A percentile compares a stretch with the other conserved stretches of the same genome.
Evolutionary conservation across 495 filamentous ascomycete species (phyloP).

Genomic region (Echria macrotheca): DNA sequence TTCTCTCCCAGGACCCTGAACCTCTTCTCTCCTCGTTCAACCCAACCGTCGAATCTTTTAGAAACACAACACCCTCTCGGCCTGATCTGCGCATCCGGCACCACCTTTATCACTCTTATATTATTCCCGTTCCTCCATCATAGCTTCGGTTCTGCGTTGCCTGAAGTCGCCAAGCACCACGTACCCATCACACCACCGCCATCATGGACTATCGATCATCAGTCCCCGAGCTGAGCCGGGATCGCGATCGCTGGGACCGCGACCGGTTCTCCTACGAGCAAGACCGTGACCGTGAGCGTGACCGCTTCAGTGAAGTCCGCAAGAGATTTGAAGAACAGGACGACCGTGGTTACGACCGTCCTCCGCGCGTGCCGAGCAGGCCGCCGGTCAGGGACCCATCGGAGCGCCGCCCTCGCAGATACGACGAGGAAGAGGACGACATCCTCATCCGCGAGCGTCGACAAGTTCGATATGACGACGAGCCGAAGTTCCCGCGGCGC

Average conservation of each 20-base stretch:
- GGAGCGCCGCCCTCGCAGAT: slow-evolving; percentile 21
- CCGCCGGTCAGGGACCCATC: slow-evolving; percentile 29
- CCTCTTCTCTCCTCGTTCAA: background rate
- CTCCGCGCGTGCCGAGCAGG: slow-evolving; percentile 12
- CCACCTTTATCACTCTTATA: background rate
- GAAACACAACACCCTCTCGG: background rate
- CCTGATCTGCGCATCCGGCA: background rate
- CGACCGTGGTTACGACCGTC: slow-evolving; percentile 20
- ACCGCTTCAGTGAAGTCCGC: slow-evolving; percentile 31
- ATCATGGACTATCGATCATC: slow-evolving; percentile 29
- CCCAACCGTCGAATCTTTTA: slow-evolving; percentile 3
- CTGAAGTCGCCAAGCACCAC: background rate
- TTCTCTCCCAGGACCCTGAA: slow-evolving; percentile 5
- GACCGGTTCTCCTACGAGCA: slow-evolving; percentile 33
- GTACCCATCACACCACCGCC: background rate
- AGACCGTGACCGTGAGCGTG: slow-evolving; percentile 24
- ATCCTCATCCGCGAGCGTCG: slow-evolving; percentile 29
- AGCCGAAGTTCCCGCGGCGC: slow-evolving; percentile 17
- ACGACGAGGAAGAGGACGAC: slow-evolving; percentile 37
- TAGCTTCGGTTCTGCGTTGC: no score
- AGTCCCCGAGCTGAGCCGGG: slow-evolving; percentile 33
- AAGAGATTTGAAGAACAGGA: slow-evolving; percentile 29
- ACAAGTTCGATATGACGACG: slow-evolving; percentile 35
- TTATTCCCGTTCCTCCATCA: no score
- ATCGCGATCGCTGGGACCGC: slow-evolving; percentile 38